Conservation (phyloP, 805 yeast genomes). For the Metschnikowia peoriensis region DNA sequence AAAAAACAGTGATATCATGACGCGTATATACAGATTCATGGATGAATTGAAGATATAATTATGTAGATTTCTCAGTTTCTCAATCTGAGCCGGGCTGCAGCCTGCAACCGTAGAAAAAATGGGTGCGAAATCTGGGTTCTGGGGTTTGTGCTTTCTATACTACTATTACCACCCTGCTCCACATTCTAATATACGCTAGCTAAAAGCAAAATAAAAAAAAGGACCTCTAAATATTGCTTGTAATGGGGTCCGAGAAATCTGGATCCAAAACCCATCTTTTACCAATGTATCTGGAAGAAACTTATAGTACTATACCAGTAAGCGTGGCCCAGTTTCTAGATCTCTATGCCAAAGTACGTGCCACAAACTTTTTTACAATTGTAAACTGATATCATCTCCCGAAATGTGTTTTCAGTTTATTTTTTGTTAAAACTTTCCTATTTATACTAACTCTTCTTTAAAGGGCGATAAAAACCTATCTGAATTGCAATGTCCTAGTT, state of each 20-base stretch:
- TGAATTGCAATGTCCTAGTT: slow-evolving; percentile 53
- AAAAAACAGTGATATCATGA: too few relatives aligned
- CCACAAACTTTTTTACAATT: too few relatives aligned
- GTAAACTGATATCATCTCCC: too few relatives aligned
- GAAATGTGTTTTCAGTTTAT: neutral
- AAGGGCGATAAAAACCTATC: slow-evolving; percentile 57
- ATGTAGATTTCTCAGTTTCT: too few relatives aligned
- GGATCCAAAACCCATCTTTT: neutral
- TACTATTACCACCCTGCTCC: neutral
- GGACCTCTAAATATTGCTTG: neutral
- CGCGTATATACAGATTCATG: too few relatives aligned
- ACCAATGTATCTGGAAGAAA: slow-evolving; percentile 2
- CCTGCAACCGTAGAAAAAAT: neutral
- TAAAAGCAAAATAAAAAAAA: neutral
- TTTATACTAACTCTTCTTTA: slow-evolving; percentile 2
- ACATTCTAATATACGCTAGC: neutral
- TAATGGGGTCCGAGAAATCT: slow-evolving; percentile 4
- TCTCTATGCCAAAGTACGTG: slow-evolving; percentile 44
- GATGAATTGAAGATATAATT: too few relatives aligned
- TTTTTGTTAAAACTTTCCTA: too few relatives aligned
- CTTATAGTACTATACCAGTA: slow-evolving; percentile 19
- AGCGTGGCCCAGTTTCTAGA: slow-evolving; percentile 56
- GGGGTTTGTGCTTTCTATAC: neutral
- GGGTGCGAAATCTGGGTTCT: neutral
- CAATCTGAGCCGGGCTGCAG: too few relatives aligned